Percentiles rank a stretch among this genome's conserved stretches.
phyloP scores from a whole-genome alignment of 768 basidiomycete genomes.

The Agrocybe praecox region DNA sequence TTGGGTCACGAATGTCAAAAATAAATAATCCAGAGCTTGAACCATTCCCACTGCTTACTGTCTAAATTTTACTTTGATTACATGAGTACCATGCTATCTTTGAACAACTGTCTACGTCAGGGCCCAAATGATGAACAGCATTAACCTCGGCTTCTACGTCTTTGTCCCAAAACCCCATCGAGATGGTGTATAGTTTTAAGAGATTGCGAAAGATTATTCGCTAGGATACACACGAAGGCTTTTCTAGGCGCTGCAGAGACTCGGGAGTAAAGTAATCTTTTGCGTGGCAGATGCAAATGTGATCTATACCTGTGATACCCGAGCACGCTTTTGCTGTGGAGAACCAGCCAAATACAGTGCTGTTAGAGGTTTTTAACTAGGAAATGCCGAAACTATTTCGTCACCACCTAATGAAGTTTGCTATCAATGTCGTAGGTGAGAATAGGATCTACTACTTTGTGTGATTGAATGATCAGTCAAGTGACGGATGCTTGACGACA shows the following conservation, averaged over 20 bases:
- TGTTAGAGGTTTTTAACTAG: not conserved
- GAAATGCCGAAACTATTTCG: no score
- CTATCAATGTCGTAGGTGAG: no score
- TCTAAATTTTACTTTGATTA: constrained; percentile 9
- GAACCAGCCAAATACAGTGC: not conserved
- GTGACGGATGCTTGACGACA: constrained; percentile 3
- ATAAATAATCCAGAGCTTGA: not conserved
- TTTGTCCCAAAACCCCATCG: constrained; percentile 9
- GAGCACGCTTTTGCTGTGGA: not conserved
- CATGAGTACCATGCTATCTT: constrained; percentile 6
- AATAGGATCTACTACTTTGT: constrained; percentile 1
- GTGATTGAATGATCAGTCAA: constrained; percentile 6
- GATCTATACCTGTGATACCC: not conserved
- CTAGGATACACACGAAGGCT: not conserved
- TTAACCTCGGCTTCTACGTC: constrained; percentile 19
- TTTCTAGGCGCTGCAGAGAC: not conserved
- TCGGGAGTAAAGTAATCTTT: not conserved
- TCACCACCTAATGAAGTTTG: constrained; percentile 1
- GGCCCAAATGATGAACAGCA: constrained; percentile 19
- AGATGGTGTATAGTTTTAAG: not conserved
- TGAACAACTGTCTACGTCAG: constrained; percentile 20
- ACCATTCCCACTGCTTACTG: constrained; percentile 11
- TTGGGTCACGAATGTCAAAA: not conserved
- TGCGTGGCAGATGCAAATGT: not conserved
- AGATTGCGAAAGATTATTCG: not conserved